Conservation (phyloP, 2,329 filamentous ascomycete species). For the Trichoderma sp. region DNA sequence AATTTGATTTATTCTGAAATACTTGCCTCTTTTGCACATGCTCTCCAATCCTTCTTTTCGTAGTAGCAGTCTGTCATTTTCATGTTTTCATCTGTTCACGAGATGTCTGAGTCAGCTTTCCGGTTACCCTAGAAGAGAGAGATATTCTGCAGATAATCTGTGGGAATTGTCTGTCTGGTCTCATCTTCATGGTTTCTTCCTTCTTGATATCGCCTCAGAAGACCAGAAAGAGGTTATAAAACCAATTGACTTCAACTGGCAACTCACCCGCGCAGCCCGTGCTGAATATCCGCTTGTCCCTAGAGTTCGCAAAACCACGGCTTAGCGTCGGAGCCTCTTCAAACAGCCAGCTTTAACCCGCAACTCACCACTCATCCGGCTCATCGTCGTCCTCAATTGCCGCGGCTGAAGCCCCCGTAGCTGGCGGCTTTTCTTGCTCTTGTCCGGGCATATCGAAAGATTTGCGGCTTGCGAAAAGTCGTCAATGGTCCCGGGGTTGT, state of each 20-base stretch:
- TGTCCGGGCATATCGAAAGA: conserved; percentile 14
- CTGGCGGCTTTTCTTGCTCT: conserved; percentile 6
- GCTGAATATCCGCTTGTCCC: conserved; percentile 97
- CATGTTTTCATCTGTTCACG: conserved; percentile 70
- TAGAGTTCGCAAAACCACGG: conserved; percentile 37
- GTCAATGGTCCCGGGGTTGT: conserved; percentile 16
- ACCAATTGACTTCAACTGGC: not conserved
- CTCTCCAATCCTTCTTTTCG: conserved; percentile 93
- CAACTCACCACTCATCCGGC: conserved; percentile 84
- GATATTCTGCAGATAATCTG: not conserved
- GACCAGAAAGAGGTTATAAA: not conserved
- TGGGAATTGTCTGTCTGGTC: not conserved
- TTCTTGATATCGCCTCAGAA: not conserved
- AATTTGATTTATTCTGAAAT: not conserved
- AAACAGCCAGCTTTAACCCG: not conserved
- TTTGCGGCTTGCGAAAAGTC: not conserved
- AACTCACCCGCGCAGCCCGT: conserved; percentile 82
- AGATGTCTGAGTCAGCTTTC: not conserved
- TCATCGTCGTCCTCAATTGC: conserved; percentile 66
- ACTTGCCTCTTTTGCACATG: conserved; percentile 82
- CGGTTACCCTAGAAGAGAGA: not conserved
- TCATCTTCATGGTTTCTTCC: not conserved
- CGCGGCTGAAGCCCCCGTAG: conserved; percentile 28
- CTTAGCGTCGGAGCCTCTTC: conserved; percentile 29
- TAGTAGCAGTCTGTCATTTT: conserved; percentile 95